These are phyloP conservation scores for Madurella mycetomatis DNA, from an alignment of 2,329 filamentous ascomycete genomes.

Conservation along the genomic window DNA sequence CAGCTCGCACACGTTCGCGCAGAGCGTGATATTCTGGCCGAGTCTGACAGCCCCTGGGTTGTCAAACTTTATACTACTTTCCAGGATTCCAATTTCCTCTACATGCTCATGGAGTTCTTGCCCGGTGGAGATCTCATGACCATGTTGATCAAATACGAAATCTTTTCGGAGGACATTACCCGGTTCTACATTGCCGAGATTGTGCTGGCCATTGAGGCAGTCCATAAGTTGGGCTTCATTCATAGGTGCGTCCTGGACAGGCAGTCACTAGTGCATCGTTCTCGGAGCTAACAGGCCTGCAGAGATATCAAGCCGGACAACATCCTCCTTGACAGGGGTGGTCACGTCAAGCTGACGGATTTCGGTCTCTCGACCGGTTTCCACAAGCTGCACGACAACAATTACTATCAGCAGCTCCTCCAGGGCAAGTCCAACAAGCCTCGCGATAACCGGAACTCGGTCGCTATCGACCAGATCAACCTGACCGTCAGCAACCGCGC, in stretches of 20 bases:
- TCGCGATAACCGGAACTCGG: slow-evolving; percentile 82
- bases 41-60: slow-evolving; percentile 99
- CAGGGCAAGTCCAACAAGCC: slow-evolving; percentile 70
- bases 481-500: slow-evolving; percentile 95
- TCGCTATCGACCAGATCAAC: slow-evolving; percentile 97
- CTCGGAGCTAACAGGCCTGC: neutral
- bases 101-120: slow-evolving; percentile 99
- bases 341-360: slow-evolving; percentile 97
- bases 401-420: slow-evolving; percentile 95
- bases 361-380: slow-evolving; percentile 97
- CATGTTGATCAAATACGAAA: slow-evolving; percentile 99
- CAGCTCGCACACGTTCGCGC: slow-evolving; percentile 95
- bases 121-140: slow-evolving; percentile 98
- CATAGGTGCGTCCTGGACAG: slow-evolving; percentile 66
- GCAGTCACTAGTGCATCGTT: neutral
- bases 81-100: slow-evolving; percentile 92
- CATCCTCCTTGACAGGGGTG: slow-evolving; percentile 89
- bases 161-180: slow-evolving; percentile 98
- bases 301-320: slow-evolving; percentile 99
- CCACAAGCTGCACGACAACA: slow-evolving; percentile 95
- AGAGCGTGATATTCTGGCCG: slow-evolving; percentile 94
- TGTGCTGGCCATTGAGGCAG: slow-evolving; percentile 95
- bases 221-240: slow-evolving; percentile 96
- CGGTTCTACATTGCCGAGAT: slow-evolving; percentile 99
- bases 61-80: slow-evolving; percentile 98